Base-by-base conservation (phyloP, 345 rosid species). In the Citrus inodora region DNA sequence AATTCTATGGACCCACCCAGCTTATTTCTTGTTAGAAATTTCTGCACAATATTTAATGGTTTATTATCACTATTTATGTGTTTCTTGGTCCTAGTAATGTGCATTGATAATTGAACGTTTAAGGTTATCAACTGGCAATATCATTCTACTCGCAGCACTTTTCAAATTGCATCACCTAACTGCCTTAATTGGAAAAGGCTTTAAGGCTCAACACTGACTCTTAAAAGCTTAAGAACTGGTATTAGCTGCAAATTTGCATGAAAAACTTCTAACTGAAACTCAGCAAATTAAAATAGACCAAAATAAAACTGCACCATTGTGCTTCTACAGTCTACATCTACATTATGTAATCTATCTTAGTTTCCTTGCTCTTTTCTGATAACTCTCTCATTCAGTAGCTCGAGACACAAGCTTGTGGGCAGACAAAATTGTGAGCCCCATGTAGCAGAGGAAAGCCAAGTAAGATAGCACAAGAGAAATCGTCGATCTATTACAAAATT, bases 381-480 rank as follows among this genome's bases (percentile, higher is more conserved):
- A 21, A n/a, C 46, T 68, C 75, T 46, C 51, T 46, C 51, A 68
- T 64, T 73, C 60, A 11, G 37, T 33, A 25, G 73, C 40, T 58
- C n/a, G 76, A 78, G 78, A 75, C 75, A 79, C 68, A 74, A 85
- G 74, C 67, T 85, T 85, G 46, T 51, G 37, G 21, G 88, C 86
- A 61, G 88, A 81, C 59, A 85, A 4, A 56, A 79, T 19, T 33
- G 84, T 62, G 21, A 92, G 89, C 22, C 79, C 82, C 37, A 90
- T 13, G 80, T 82, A 89, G 76, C 80, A 83, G 68, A 88, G 77
- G 84, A 87, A 84, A 73, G 88, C 81, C 64, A 85, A 64, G 80
- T 85, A 90, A 6, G 96, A 86, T 0, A 92, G 40, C 70, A 79
- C 86, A 30, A 86, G 1, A 13, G 89, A 71, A n/a, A 83, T 78